Evolutionary conservation across 202 grass and related monocot genomes (phyloP).

Genomic region (Schoenoplectus triqueter): DNA sequence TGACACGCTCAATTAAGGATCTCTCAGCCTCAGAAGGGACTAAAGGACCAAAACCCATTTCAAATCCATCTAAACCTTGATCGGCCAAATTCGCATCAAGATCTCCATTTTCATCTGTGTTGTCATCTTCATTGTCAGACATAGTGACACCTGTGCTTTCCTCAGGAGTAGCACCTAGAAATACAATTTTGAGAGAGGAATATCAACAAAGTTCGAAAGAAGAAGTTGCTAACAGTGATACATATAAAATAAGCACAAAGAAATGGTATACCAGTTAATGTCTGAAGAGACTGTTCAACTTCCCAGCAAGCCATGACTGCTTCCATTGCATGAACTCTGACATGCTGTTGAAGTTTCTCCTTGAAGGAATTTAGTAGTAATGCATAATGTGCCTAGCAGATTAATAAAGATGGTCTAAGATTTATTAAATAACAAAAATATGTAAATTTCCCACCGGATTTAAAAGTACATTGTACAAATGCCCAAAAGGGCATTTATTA

Average conservation of each 20-base stretch:
- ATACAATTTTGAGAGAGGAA: background rate
- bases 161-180: slow-evolving; percentile 82
- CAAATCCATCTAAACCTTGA: slow-evolving; percentile 58
- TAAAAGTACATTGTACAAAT: slow-evolving; percentile 18
- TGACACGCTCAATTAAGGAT: slow-evolving; percentile 88
- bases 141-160: slow-evolving; percentile 97
- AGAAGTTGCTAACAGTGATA: background rate
- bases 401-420: slow-evolving; percentile 18
- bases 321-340: slow-evolving; percentile 99
- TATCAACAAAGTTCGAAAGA: background rate
- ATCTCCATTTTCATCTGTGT: slow-evolving; percentile 79
- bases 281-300: slow-evolving; percentile 94
- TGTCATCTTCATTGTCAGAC: slow-evolving; percentile 96
- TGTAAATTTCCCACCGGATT: background rate
- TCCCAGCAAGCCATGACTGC: slow-evolving; percentile 99
- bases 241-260: slow-evolving; percentile 5
- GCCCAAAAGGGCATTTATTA: background rate
- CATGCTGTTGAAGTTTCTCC: slow-evolving; percentile 95
- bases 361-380: slow-evolving; percentile 94
- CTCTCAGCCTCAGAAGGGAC: slow-evolving; percentile 90
- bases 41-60: slow-evolving; percentile 92
- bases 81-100: slow-evolving; percentile 52
- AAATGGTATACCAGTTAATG: slow-evolving; percentile 72
- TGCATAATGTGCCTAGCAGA: slow-evolving; percentile 81
- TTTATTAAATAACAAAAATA: background rate